Conservation (phyloP, 441 rosid genomes). For the Populus trichocarpa region DNA sequence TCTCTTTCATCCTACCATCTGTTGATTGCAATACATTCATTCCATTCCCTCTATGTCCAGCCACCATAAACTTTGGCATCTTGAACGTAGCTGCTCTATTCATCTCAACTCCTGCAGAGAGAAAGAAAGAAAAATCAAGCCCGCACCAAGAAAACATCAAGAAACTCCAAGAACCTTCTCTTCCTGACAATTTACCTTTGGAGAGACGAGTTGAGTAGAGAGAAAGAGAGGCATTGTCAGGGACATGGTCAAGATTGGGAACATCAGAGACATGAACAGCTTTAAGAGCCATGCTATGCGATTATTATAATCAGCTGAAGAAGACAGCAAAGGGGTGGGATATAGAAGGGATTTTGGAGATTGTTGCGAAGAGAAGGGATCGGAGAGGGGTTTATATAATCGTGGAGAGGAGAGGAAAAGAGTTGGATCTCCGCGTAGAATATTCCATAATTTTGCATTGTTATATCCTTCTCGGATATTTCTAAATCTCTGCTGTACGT, state of each 20-base stretch:
- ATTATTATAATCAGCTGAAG: neutral
- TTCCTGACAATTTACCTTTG: neutral
- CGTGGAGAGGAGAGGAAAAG: neutral
- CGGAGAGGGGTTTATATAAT: neutral
- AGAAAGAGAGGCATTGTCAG: conserved; percentile 29
- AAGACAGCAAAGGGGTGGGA: neutral
- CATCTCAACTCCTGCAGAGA: conserved; percentile 39
- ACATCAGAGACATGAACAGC: conserved; percentile 57
- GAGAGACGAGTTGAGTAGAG: conserved; percentile 32
- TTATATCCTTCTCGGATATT: conserved; percentile 18
- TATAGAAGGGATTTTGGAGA: neutral
- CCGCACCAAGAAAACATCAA: neutral
- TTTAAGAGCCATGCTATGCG: conserved; percentile 42
- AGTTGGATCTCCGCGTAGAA: conserved; percentile 8
- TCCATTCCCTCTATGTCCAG: conserved; percentile 88
- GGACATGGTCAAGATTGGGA: conserved; percentile 47
- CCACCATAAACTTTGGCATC: conserved; percentile 64
- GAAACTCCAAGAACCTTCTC: neutral
- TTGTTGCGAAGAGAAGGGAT: neutral
- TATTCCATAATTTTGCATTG: conserved; percentile 8
- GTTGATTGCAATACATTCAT: conserved; percentile 61
- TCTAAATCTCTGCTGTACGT: neutral
- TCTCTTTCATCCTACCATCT: conserved; percentile 64
- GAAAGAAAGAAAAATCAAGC: neutral
- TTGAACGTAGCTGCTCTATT: conserved; percentile 27